Evolutionary conservation across 1,139 yeast species (phyloP), one percentile per base, ranked within the genome.

Genomic region (Lizanozyma gosingica): DNA sequence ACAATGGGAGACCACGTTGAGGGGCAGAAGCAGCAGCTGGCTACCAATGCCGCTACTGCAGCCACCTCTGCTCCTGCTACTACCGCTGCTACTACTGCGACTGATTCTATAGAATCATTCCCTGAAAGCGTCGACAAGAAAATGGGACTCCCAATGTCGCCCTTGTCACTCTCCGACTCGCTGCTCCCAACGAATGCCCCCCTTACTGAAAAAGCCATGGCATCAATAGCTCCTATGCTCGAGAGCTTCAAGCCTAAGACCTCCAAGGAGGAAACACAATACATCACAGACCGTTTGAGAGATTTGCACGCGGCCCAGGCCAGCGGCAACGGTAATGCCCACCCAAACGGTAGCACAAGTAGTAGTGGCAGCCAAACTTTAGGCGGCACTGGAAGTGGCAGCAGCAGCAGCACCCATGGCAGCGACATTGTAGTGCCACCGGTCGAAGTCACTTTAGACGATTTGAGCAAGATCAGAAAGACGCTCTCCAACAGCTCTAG

Each of bases 191-290:
- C 9, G 15, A 15, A 4, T 11, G 18, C 60, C 1, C 68, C 64
- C 2, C 65, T 63, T 18, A 67, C 74, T 2, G 67, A 67, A 43
- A 76, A 67, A 47, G 90, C 92, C 3, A 80, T 83, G 64, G 90
- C 85, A 2, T 75, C 86, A 1, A 76, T 83, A 34, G 92, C 92
- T 0, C 92, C 94, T 2, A 82, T 83, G 59, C 59, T 83, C 38
- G 84, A 82, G 55, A 68, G 76, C 1, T 83, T 81, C 57, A 71
- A 78, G 8, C 94, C 94, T 3, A 83, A 81, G 54, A 75, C 88
- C 1, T 76, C 82, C 1, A 22, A 22, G 29, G 29, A 22, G 29
- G 29, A 22, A 11, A 11, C 29, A 6, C 29, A 22, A 37, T 48
- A 52, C 41, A 54, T 57, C 2, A 48, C 42, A n/a, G 57, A 52